Percentiles rank a stretch among this genome's conserved stretches.
Conservation (phyloP, 768 basidiomycete species). For the Agrocybe chaxingu region DNA sequence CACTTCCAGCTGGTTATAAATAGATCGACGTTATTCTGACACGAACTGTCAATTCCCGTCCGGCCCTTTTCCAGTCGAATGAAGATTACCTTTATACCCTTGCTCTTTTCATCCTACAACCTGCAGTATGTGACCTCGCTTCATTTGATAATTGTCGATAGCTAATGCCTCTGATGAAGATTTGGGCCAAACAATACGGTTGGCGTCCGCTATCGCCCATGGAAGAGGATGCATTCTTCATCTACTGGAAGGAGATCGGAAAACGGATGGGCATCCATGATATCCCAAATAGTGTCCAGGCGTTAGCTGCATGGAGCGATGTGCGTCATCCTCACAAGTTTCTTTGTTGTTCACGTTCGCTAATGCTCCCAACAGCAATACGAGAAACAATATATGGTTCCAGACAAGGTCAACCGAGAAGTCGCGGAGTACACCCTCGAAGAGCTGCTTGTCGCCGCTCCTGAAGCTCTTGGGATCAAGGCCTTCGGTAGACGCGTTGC, state of each 20-base stretch:
- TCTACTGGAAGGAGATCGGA: constrained; percentile 46
- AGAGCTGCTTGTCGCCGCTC: constrained; percentile 37
- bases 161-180: constrained; percentile 17
- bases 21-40: not conserved
- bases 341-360: no score
- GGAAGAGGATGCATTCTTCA: constrained; percentile 39
- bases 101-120: constrained; percentile 27
- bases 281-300: constrained; percentile 41
- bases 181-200: constrained; percentile 36
- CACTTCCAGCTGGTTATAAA: no score
- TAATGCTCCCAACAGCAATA: constrained; percentile 28
- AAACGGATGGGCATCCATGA: constrained; percentile 43
- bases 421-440: constrained; percentile 37
- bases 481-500: constrained; percentile 28
- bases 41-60: no score
- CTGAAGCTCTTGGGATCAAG: constrained; percentile 35
- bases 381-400: constrained; percentile 38
- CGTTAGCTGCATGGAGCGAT: constrained; percentile 34
- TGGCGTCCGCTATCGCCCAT: constrained; percentile 45
- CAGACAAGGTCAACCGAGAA: constrained; percentile 34
- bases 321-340: constrained; percentile 15
- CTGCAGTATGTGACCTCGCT: constrained; percentile 5
- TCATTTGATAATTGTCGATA: not conserved
- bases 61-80: constrained; percentile 20
- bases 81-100: constrained; percentile 31